Evolutionary conservation across 306 rosid species (phyloP), one percentile per base, ranked within the genome.

Genomic region (Castanospermum australe): DNA sequence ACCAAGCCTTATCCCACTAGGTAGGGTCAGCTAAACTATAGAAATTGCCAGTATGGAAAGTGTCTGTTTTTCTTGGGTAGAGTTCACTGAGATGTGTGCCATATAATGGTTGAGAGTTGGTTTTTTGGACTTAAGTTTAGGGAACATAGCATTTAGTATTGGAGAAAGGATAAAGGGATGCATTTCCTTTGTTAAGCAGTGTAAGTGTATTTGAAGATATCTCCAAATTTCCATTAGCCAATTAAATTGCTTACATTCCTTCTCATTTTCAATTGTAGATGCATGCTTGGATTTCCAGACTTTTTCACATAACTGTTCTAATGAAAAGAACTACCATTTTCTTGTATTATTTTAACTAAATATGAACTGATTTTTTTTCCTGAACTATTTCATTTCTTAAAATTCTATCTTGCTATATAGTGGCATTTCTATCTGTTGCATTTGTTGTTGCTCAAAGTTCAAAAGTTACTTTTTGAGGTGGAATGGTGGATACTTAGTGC

Each of bases 331-430:
- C 35, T 36, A 51, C 7, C 20, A 18, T 28, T 30, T 69, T 51
- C 15, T 56, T 70, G 73, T 50, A 79, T 61, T 6, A 60, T 60
- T 79, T 57, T 60, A 22, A 64, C 28, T n/a, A 41, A 36, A 55
- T 54, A 14, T 33, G 20, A 22, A 36, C 18, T 50, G n/a, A n/a
- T n/a, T n/a, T 18, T 35, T n/a, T 64, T 63, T 76, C 18, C 21
- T 63, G 24, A 20, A 75, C 71, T 14, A 44, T 52, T 50, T 50
- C 21, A 15, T 50, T 45, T 45, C 12, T 5, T 17, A 28, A 32
- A 54, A 25, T 52, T n/a, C 3, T 9, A 67, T 67, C 14, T 59
- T 60, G 33, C 28, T 51, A 24, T 61, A 7, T 22, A n/a, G 4
- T 30, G 42, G 25, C 42, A 68, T 60, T 36, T 76, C 42, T 35